These are phyloP conservation scores for Saxophila tyrrhenica DNA, from an alignment of 495 filamentous ascomycete genomes.

Conservation along the genomic window DNA sequence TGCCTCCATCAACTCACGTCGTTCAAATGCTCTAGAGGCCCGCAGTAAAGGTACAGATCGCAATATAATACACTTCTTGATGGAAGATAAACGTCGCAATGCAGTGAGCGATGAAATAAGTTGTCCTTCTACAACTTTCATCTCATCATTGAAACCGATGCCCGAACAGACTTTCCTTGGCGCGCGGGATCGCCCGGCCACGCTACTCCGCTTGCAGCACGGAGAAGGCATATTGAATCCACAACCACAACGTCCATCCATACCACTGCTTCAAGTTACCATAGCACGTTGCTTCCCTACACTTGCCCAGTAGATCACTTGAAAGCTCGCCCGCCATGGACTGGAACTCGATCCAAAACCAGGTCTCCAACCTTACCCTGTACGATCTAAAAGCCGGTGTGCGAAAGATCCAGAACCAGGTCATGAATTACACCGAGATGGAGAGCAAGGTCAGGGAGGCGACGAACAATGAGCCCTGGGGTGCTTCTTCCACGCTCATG, in stretches of 20 bases:
- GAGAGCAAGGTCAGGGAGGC: slow-evolving; percentile 97
- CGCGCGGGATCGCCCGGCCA: background rate
- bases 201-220: background rate
- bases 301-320: too few relatives aligned
- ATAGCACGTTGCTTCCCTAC: too few relatives aligned
- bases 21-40: too few relatives aligned
- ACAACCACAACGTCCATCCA: background rate
- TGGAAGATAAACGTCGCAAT: too few relatives aligned
- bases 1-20: background rate
- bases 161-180: background rate
- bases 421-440: slow-evolving; percentile 99
- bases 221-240: background rate
- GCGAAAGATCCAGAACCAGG: slow-evolving; percentile 17
- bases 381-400: slow-evolving; percentile 82
- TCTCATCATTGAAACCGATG: background rate
- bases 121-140: too few relatives aligned
- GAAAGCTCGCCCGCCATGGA: slow-evolving; percentile 62
- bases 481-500: slow-evolving; percentile 71
- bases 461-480: slow-evolving; percentile 97
- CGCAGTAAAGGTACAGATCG: too few relatives aligned
- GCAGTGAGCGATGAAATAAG: too few relatives aligned
- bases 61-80: too few relatives aligned
- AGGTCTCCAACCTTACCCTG: slow-evolving; percentile 85
- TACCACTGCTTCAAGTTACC: too few relatives aligned
- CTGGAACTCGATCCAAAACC: slow-evolving; percentile 70